Conservation (phyloP, 257 asterid species). For the Ophiorrhiza pumila region DNA sequence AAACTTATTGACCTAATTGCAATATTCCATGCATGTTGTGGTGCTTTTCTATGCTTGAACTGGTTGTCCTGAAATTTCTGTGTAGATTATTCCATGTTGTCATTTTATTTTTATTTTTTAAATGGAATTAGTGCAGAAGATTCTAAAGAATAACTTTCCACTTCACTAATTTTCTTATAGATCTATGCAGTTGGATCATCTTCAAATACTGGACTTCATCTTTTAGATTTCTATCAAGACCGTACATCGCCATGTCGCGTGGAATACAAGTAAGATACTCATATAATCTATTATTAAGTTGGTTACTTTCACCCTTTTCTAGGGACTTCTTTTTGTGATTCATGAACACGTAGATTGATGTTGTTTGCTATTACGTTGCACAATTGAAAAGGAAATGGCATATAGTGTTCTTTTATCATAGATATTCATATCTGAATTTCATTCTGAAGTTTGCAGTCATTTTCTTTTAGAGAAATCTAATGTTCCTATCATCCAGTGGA, state of each 20-base stretch:
- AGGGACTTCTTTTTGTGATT: neutral
- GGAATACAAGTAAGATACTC: conserved; percentile 56
- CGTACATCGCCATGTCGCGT: conserved; percentile 72
- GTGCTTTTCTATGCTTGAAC: conserved; percentile 1
- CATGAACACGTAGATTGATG: neutral
- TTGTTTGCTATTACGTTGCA: neutral
- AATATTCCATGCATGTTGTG: neutral
- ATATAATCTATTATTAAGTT: neutral
- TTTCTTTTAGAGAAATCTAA: neutral
- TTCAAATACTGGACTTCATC: conserved; percentile 64
- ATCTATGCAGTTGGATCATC: conserved; percentile 76
- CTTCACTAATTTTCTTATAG: conserved; percentile 38
- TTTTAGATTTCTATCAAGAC: conserved; percentile 88
- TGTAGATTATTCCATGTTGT: neutral
- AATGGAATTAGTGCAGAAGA: conserved; percentile 2
- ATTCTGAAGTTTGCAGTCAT: neutral
- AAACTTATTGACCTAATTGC: neutral
- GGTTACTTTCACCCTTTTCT: neutral
- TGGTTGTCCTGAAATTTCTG: neutral
- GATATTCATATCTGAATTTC: neutral
- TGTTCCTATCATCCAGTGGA: too few species aligned
- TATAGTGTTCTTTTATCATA: neutral
- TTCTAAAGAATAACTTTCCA: conserved; percentile 1
- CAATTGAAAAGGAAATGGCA: neutral
- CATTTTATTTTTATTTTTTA: conserved; percentile 4